Conservation (phyloP, 192 early-diverging fungal genomes). For the Coemansia sp. region DNA sequence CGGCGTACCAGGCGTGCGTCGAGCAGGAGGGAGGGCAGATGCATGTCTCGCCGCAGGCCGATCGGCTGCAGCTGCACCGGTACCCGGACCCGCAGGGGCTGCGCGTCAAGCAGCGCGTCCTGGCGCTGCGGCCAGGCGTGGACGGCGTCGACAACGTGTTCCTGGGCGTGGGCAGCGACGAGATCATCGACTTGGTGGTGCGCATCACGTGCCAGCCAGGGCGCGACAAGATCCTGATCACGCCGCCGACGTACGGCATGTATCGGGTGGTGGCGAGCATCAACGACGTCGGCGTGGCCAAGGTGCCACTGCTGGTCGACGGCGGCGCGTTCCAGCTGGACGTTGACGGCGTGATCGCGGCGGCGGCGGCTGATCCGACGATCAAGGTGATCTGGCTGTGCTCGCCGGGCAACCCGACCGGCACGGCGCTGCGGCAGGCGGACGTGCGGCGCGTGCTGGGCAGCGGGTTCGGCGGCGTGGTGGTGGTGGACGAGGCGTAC, state of each 20-base stretch:
- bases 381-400: constrained; percentile 96
- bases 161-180: constrained; percentile 97
- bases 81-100: constrained; percentile 96
- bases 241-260: constrained; percentile 99
- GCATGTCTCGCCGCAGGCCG: not conserved
- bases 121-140: constrained; percentile 69
- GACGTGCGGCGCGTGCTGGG: constrained; percentile 58
- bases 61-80: constrained; percentile 71
- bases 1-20: constrained; percentile 52
- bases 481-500: constrained; percentile 98
- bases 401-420: constrained; percentile 99
- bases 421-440: constrained; percentile 72
- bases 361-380: constrained; percentile 66
- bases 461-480: constrained; percentile 75
- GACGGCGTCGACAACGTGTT: constrained; percentile 77
- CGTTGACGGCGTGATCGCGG: constrained; percentile 46
- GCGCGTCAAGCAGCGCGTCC: constrained; percentile 79
- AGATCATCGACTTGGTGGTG: constrained; percentile 90
- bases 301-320: constrained; percentile 80
- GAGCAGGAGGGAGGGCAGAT: constrained; percentile 17
- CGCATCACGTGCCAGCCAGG: constrained; percentile 90
- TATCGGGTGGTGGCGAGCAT: constrained; percentile 91
- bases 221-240: constrained; percentile 90
- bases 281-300: constrained; percentile 93
- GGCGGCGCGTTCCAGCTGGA: constrained; percentile 58